Evolutionary conservation across 1,139 yeast genomes (phyloP).

Genomic region (Ogataea hybrid): DNA sequence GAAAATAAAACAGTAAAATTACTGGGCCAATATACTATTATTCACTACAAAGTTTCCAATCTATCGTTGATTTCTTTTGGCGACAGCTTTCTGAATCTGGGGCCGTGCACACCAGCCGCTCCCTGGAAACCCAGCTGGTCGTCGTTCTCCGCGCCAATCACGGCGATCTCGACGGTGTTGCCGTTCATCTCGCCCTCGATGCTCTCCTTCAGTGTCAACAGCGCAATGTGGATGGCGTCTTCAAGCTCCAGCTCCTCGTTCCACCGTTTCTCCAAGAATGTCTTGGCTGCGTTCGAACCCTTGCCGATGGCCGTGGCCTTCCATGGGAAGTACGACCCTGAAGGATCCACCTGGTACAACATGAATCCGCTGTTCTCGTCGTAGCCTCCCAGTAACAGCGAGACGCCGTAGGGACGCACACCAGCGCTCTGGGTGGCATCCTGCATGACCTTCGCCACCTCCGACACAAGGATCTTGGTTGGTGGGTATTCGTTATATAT

Average conservation of each 20-base stretch:
- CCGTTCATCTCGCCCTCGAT: constrained; percentile 99
- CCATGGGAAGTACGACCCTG: constrained; percentile 99
- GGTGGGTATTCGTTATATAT: constrained; percentile 97
- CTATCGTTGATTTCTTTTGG: constrained; percentile 95
- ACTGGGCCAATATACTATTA: neutral
- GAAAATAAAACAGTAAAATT: neutral
- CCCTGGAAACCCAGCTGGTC: constrained; percentile 84
- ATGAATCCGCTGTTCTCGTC: constrained; percentile 80
- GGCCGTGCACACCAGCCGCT: constrained; percentile 72
- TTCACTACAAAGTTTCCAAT: constrained; percentile 71
- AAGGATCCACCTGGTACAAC: constrained; percentile 95
- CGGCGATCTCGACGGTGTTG: constrained; percentile 89
- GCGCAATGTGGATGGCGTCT: constrained; percentile 96
- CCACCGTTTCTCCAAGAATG: constrained; percentile 97
- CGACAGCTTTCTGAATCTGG: constrained; percentile 80
- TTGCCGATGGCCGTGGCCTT: constrained; percentile 99
- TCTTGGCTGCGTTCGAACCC: constrained; percentile 91
- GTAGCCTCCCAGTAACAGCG: constrained; percentile 89
- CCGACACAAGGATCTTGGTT: constrained; percentile 89
- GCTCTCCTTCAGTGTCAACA: constrained; percentile 90
- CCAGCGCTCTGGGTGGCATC: constrained; percentile 99
- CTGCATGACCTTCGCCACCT: constrained; percentile 94
- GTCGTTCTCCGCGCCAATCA: constrained; percentile 82
- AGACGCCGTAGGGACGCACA: constrained; percentile 96
- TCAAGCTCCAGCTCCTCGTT: constrained; percentile 94